A percentile compares a stretch with the other conserved stretches of the same genome.
Evolutionary conservation across 441 rosid genomes (phyloP).

Genomic region (Isatis lusitanica): DNA sequence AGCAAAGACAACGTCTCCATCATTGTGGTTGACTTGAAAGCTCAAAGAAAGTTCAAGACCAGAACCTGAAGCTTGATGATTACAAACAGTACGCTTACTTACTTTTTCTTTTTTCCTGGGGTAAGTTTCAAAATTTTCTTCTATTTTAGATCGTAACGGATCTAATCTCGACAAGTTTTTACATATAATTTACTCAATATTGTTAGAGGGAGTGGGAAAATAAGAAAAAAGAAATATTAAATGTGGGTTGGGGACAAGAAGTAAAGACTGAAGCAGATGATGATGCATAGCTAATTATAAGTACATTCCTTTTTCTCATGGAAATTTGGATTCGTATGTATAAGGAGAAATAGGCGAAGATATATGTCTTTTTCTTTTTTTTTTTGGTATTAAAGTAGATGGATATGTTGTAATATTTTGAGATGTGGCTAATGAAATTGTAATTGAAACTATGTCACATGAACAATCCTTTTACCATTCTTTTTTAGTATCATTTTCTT

Average conservation of each 20-base stretch:
- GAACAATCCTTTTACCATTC: background rate
- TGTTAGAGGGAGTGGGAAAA: constrained; percentile 9
- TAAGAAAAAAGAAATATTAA: background rate
- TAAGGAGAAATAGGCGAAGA: constrained; percentile 14
- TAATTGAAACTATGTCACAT: constrained; percentile 24
- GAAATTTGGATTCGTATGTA: constrained; percentile 18
- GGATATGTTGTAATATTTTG: constrained; percentile 24
- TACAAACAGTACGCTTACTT: constrained; percentile 5
- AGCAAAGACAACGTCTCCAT: constrained; percentile 82
- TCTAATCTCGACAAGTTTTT: constrained; percentile 15
- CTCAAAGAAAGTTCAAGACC: constrained; percentile 80
- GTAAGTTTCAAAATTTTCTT: constrained; percentile 16
- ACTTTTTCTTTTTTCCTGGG: constrained; percentile 5
- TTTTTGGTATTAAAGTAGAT: constrained; percentile 13
- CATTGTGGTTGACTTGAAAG: constrained; percentile 78
- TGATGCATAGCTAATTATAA: constrained; percentile 33
- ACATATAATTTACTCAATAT: constrained; percentile 25
- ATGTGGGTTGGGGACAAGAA: background rate
- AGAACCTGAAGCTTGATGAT: constrained; percentile 45
- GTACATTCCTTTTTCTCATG: constrained; percentile 20
- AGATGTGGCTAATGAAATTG: constrained; percentile 28
- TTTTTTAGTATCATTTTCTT: background rate
- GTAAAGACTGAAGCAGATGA: constrained; percentile 16
- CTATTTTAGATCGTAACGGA: constrained; percentile 28
- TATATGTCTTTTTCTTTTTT: background rate